Evolutionary conservation across 176 grass and related monocot species (phyloP), one percentile per base, ranked within the genome.

Genomic region (Zizania latifolia): DNA sequence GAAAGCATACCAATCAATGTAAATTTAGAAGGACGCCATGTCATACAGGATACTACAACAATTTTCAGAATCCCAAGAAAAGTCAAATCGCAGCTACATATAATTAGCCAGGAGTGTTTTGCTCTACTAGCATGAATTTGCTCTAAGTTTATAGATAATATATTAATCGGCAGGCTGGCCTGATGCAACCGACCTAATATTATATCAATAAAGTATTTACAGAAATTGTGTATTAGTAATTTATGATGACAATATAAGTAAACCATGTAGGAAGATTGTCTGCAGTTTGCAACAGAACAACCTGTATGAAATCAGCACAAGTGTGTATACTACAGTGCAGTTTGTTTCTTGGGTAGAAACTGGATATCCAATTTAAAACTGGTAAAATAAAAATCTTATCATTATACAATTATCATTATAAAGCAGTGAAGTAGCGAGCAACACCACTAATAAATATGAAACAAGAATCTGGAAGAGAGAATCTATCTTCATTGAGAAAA

Each of bases 131-230:
- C 36, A 37, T 68, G 51, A 38, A 37, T 62, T 67, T 63, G 68
- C 54, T 31, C 62, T 61, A 60, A 59, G 29, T 74, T 68, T 83
- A 58, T 36, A 73, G 4, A 69, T 11, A 79, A 8, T 22, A 45
- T 33, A 74, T 63, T 23, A 9, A 58, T 79, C 19, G 16, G 48
- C 19, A 53, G 7, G n/a, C 33, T 69, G 17, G 44, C 28, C 41
- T 62, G 6, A 79, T 53, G 14, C 68, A 83, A 30, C 33, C 57
- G 15, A 37, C 26, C 43, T 83, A 86, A 58, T 19, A 58, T 65
- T 23, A 41, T 10, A 78, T 66, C 19, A 43, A 41, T 55, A n/a
- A n/a, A 38, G 17, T 36, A 32, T 35, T 39, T 16, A 72, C 51
- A 72, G 21, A 40, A 59, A 58, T 27, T 28, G 45, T 69, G 37